These are phyloP conservation scores for Solanum paucissectum DNA, from an alignment of 257 asterid species.

Conservation along the genomic window DNA sequence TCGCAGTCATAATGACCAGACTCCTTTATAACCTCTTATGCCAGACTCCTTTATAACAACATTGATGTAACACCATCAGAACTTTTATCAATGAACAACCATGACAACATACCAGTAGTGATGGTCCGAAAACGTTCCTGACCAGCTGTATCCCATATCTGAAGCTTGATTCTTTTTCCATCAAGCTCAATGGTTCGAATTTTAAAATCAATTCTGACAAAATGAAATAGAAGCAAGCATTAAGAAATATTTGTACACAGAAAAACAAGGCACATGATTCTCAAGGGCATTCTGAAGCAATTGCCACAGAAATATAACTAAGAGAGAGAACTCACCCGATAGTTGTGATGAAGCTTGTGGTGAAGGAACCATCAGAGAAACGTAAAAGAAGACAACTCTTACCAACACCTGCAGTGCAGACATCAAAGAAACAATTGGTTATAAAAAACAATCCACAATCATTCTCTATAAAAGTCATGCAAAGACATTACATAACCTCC, in stretches of 20 bases:
- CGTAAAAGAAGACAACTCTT: slow-evolving; percentile 39
- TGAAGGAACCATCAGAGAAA: slow-evolving; percentile 34
- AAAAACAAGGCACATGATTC: background rate
- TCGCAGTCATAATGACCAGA: background rate
- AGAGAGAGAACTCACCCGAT: slow-evolving; percentile 17
- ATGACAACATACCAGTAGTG: slow-evolving; percentile 22
- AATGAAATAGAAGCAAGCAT: background rate
- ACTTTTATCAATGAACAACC: background rate
- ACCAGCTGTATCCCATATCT: slow-evolving; percentile 39
- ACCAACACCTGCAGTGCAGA: slow-evolving; percentile 19
- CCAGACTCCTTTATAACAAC: background rate
- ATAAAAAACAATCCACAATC: no score
- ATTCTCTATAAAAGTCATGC: background rate
- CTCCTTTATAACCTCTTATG: background rate
- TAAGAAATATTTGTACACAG: background rate
- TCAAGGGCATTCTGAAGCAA: background rate
- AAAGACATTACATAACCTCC: background rate
- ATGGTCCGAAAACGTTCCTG: slow-evolving; percentile 33
- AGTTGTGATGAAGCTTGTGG: slow-evolving; percentile 31
- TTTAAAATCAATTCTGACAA: slow-evolving; percentile 19
- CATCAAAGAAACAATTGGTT: background rate
- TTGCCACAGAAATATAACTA: background rate
- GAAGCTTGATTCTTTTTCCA: slow-evolving; percentile 28
- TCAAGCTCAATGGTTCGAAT: slow-evolving; percentile 35
- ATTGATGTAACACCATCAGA: background rate